Conservation (phyloP, 2,329 filamentous ascomycete genomes). For the Sporothrix dimorphospora region DNA sequence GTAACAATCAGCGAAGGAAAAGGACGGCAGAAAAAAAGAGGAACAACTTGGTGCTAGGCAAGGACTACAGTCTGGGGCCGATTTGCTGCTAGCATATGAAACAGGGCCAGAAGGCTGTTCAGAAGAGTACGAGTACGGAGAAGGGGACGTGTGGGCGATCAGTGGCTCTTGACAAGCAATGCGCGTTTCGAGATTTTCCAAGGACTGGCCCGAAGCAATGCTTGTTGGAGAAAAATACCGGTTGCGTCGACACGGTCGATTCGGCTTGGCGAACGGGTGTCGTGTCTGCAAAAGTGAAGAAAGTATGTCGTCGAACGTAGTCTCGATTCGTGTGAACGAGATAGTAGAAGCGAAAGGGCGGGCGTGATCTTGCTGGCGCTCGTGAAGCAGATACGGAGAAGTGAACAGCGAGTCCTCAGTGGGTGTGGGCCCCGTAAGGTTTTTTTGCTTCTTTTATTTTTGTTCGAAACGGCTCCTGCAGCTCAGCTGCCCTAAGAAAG, state of each 20-base stretch:
- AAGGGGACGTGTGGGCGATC: conserved; percentile 40
- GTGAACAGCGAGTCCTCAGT: conserved; percentile 9
- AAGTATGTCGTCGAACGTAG: background rate
- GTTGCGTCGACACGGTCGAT: conserved; percentile 15
- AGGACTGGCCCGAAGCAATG: conserved; percentile 37
- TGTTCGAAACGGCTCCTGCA: conserved; percentile 31
- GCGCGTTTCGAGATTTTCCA: conserved; percentile 45
- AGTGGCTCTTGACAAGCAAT: conserved; percentile 42
- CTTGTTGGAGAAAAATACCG: conserved; percentile 26
- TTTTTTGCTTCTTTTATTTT: conserved; percentile 18
- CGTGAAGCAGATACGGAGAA: conserved; percentile 12
- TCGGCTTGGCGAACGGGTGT: conserved; percentile 22
- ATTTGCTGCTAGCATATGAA: conserved; percentile 42
- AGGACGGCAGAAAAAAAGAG: conserved; percentile 8
- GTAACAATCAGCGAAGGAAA: conserved; percentile 21
- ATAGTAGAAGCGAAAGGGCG: background rate
- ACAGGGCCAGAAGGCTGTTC: conserved; percentile 42
- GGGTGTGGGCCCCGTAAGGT: conserved; percentile 15
- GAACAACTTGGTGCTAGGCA: conserved; percentile 18
- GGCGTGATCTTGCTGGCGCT: background rate
- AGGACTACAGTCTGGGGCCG: conserved; percentile 26
- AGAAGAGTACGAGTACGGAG: conserved; percentile 31
- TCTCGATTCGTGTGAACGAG: background rate
- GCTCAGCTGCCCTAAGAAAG: conserved; percentile 33
- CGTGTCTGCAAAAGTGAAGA: conserved; percentile 7